Percentiles rank a stretch among this genome's conserved stretches.
phyloP scores from a whole-genome alignment of 352 stramenopile genomes.

The Globisporangium spiculum region DNA sequence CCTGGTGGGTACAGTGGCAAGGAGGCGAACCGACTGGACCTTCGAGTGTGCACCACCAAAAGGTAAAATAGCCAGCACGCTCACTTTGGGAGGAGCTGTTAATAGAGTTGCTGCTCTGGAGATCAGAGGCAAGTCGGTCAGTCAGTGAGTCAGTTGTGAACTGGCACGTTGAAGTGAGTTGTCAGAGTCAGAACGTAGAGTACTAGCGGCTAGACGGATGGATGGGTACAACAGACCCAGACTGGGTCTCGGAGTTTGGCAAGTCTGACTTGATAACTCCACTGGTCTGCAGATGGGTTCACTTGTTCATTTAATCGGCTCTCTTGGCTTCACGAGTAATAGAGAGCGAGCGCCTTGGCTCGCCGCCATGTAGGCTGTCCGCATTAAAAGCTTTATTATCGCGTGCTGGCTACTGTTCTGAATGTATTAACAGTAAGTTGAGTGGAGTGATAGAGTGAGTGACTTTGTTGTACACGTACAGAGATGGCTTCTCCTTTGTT shows the following conservation, averaged over 20 bases:
- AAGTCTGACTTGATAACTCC: constrained; percentile 3
- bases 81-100: background rate
- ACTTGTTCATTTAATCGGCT: background rate
- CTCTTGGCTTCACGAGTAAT: background rate
- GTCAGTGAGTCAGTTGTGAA: background rate
- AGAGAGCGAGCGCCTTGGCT: background rate
- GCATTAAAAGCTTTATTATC: background rate
- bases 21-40: background rate
- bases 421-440: background rate
- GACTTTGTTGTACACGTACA: background rate
- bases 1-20: background rate
- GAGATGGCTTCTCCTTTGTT: background rate
- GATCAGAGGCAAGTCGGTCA: background rate
- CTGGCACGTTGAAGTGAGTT: constrained; percentile 5
- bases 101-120: background rate
- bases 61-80: background rate
- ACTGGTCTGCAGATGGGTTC: background rate
- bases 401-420: background rate
- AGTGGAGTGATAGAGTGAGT: background rate
- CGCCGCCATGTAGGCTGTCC: background rate
- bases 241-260: background rate
- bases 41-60: background rate
- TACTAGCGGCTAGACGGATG: background rate
- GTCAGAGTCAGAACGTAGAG: constrained; percentile 1
- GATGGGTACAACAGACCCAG: constrained; percentile 4